A percentile compares a stretch with the other conserved stretches of the same genome.
These are phyloP conservation scores for Botrytis hyacinthi DNA, from an alignment of 2,329 filamentous ascomycete species.

Conservation along the genomic window DNA sequence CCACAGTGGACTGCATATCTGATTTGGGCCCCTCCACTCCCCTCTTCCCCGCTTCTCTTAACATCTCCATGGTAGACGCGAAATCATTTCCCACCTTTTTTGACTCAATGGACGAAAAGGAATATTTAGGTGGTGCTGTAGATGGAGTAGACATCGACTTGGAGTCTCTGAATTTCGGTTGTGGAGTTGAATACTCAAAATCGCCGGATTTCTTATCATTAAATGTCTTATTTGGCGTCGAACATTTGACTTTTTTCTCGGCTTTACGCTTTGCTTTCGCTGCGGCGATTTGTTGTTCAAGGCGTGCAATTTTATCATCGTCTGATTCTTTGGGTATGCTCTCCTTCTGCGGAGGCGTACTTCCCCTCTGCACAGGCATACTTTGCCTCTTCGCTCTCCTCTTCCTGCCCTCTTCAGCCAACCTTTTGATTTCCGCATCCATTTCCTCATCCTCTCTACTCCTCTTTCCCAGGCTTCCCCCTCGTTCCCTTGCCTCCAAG, in stretches of 20 bases:
- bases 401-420: constrained; percentile 53
- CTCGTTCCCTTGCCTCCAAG: constrained; percentile 72
- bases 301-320: constrained; percentile 45
- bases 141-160: constrained; percentile 19
- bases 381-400: constrained; percentile 49
- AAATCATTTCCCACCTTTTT: constrained; percentile 36
- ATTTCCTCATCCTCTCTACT: constrained; percentile 52
- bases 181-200: background rate
- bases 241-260: constrained; percentile 40
- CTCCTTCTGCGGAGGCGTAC: constrained; percentile 42
- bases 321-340: constrained; percentile 39
- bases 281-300: constrained; percentile 46
- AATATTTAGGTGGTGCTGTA: constrained; percentile 38
- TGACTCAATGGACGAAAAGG: constrained; percentile 35
- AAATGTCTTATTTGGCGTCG: constrained; percentile 21
- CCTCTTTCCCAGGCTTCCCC: constrained; percentile 52
- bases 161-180: background rate
- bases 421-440: constrained; percentile 51
- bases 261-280: constrained; percentile 41
- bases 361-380: constrained; percentile 29
- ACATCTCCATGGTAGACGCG: constrained; percentile 51
- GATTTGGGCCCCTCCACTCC: constrained; percentile 52
- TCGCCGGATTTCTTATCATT: background rate
- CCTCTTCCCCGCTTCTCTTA: constrained; percentile 55
- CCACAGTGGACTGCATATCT: constrained; percentile 10